Conservation (phyloP, 331 rosid species). For the Erythrophleum ivorense region DNA sequence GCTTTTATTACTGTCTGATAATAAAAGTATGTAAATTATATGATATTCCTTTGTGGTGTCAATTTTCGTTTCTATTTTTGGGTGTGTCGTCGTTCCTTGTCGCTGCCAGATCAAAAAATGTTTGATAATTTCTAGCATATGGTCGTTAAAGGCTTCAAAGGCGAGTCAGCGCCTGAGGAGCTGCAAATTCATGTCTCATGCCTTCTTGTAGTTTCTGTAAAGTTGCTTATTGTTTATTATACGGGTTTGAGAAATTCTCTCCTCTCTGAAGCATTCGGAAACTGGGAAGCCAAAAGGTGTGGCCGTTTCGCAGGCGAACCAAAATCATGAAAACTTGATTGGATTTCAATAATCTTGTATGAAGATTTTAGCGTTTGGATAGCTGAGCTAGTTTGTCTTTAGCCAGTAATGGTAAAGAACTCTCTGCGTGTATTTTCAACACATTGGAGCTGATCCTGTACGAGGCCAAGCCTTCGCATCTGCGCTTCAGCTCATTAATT, state of each 20-base stretch:
- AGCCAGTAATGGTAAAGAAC: background rate
- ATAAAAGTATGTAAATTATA: background rate
- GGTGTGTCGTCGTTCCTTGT: constrained; percentile 5
- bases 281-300: background rate
- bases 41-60: constrained; percentile 3
- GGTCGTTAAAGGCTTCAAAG: background rate
- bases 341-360: background rate
- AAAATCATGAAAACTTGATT: constrained; percentile 25
- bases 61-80: constrained; percentile 26
- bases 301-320: background rate
- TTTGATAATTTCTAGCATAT: constrained; percentile 1
- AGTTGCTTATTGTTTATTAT: background rate
- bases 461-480: background rate
- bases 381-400: constrained; percentile 29
- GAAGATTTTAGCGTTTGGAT: background rate
- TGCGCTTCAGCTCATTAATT: background rate
- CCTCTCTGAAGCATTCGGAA: constrained; percentile 30
- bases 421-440: background rate
- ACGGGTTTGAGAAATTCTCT: background rate
- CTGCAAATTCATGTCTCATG: background rate
- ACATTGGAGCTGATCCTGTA: background rate
- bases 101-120: background rate
- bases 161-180: background rate
- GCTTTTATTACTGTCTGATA: too few species aligned
- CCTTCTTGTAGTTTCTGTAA: too few species aligned